phyloP scores from a whole-genome alignment of 306 rosid genomes.

The Bauhinia variegata region DNA sequence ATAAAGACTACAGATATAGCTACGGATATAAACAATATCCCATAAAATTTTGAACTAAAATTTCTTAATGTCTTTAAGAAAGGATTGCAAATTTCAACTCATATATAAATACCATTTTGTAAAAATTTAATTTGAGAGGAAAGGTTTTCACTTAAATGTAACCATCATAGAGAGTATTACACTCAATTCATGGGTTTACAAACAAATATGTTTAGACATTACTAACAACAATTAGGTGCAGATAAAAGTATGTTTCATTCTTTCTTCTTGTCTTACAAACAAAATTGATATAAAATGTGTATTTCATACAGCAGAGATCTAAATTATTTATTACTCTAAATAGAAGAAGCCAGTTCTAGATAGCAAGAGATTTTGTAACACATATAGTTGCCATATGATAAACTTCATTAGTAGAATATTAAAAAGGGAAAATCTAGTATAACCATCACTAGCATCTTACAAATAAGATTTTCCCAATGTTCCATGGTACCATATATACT shows the following conservation, averaged over 20 bases:
- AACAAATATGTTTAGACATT: too few species aligned
- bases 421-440: slow-evolving; percentile 16
- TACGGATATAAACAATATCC: slow-evolving; percentile 32
- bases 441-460: slow-evolving; percentile 33
- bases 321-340: slow-evolving; percentile 1
- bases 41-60: neutral
- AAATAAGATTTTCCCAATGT: slow-evolving; percentile 11
- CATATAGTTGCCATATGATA: slow-evolving; percentile 6
- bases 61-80: too few species aligned
- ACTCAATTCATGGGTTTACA: too few species aligned
- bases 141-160: too few species aligned
- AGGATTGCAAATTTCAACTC: too few species aligned
- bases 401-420: slow-evolving; percentile 23
- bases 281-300: too few species aligned
- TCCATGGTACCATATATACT: slow-evolving; percentile 6
- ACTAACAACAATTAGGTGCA: too few species aligned
- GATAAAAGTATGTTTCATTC: too few species aligned
- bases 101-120: too few species aligned
- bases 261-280: too few species aligned
- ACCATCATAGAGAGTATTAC: too few species aligned
- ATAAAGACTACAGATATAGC: slow-evolving; percentile 7
- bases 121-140: too few species aligned
- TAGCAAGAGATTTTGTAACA: slow-evolving; percentile 14
- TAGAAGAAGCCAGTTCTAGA: slow-evolving; percentile 18
- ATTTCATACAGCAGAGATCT: slow-evolving; percentile 9